Conservation (phyloP, 106 monocot genomes). For the Apostasia shenzhenica region DNA sequence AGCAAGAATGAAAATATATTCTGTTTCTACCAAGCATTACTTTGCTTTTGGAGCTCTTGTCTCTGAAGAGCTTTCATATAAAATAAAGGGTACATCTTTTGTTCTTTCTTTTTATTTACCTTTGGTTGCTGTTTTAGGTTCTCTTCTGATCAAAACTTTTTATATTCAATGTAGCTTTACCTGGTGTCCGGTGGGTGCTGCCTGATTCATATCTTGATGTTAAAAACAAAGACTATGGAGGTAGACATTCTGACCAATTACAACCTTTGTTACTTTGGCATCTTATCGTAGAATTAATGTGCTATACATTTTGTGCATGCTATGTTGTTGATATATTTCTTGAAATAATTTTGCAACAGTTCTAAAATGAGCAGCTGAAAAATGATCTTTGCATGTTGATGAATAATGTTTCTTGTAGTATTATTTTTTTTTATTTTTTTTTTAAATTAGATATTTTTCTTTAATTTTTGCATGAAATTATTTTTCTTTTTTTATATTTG, state of each 20-base stretch:
- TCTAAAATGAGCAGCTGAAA: too few species aligned
- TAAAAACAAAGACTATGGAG: slow-evolving; percentile 98
- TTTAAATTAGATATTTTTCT: too few species aligned
- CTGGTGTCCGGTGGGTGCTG: slow-evolving; percentile 94
- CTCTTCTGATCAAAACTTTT: background rate
- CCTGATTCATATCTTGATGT: slow-evolving; percentile 98
- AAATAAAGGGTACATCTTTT: slow-evolving; percentile 57
- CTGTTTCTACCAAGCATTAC: slow-evolving; percentile 93
- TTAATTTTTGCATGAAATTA: too few species aligned
- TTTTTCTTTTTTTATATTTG: too few species aligned
- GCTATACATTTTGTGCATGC: too few species aligned
- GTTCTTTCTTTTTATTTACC: background rate
- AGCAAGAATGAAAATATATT: slow-evolving; percentile 86
- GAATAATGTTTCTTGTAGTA: too few species aligned
- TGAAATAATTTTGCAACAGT: too few species aligned
- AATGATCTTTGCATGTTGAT: too few species aligned
- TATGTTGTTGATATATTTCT: too few species aligned
- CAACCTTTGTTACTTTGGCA: too few species aligned
- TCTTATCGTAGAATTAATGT: too few species aligned
- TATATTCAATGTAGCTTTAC: slow-evolving; percentile 39
- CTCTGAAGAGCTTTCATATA: slow-evolving; percentile 88
- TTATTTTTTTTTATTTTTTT: too few species aligned
- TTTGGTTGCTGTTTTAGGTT: background rate
- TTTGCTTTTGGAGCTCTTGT: slow-evolving; percentile 91
- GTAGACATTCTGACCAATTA: slow-evolving; percentile 16